Evolutionary conservation across 1,284 basidiomycete genomes (phyloP).

Genomic region (Trichosporon sp.): DNA sequence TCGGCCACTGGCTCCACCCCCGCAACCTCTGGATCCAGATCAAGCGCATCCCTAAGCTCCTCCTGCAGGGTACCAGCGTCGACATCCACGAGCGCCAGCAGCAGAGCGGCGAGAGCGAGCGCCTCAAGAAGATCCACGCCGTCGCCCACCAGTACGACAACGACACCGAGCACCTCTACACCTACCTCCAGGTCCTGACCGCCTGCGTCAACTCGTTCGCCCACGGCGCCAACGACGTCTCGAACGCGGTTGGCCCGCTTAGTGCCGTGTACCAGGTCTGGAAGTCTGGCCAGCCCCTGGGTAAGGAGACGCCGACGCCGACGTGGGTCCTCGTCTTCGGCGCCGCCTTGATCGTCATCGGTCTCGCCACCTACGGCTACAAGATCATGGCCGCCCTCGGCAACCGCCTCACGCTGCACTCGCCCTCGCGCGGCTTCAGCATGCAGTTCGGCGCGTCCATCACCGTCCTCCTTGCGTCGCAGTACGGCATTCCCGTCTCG

Average conservation of each 20-base stretch:
- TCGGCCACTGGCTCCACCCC: conserved; percentile 41
- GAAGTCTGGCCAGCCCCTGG: conserved; percentile 35
- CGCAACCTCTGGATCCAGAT: conserved; percentile 49
- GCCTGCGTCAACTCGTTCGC: conserved; percentile 54
- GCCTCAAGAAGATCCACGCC: conserved; percentile 35
- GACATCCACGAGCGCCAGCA: conserved; percentile 48
- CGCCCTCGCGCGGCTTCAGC: conserved; percentile 52
- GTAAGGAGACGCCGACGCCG: conserved; percentile 43
- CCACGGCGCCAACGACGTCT: conserved; percentile 50
- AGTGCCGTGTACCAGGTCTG: conserved; percentile 49
- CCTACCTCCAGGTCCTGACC: conserved; percentile 54
- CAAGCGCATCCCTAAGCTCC: conserved; percentile 37
- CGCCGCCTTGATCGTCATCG: conserved; percentile 49
- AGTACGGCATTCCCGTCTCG: conserved; percentile 45
- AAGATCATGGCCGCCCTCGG: conserved; percentile 50
- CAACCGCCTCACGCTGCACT: conserved; percentile 52
- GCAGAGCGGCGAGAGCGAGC: conserved; percentile 19
- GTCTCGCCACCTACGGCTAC: conserved; percentile 51
- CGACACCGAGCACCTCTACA: conserved; percentile 53
- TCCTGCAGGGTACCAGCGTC: conserved; percentile 37
- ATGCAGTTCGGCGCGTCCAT: conserved; percentile 54
- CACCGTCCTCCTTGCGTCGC: conserved; percentile 52
- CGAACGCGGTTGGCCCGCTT: conserved; percentile 47
- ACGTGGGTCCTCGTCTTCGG: conserved; percentile 52
- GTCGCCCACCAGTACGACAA: conserved; percentile 51